Base-by-base conservation (phyloP, 2,329 filamentous ascomycete genomes). In the Endocalyx cinctus region DNA sequence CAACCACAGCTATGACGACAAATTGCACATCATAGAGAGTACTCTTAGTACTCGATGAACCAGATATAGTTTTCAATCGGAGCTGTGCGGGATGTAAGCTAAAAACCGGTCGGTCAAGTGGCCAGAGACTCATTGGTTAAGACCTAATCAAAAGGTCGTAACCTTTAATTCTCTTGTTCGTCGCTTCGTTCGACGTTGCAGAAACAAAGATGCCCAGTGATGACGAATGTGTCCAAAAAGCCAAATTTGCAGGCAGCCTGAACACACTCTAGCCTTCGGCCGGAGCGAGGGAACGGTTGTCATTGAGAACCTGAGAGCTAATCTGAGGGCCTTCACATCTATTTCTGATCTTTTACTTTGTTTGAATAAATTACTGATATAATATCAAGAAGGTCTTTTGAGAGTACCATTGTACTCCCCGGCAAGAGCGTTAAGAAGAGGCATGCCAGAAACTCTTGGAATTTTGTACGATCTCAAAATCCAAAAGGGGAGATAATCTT, bases 281-380 rank as follows among this genome's bases (percentile, higher is more conserved):
- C 17, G 19, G 42, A 35, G 41, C 25, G 33, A 44, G 45, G 47
- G 36, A 49, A 53, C 52, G 55, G 67, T 70, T 70, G 66, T 59
- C 66, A 42, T 39, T 72, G 69, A 70, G 69, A 72, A 72, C 66
- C 57, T 50, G 69, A 72, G 68, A 72, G 68, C 69, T 72, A 69
- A 71, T 72, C 68, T 72, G 69, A 72, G 69, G 68, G 68, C 51
- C 51, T 46, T 36, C 27, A 42, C n/a, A n/a, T n/a, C n/a, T n/a
- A n/a, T n/a, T n/a, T n/a, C n/a, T n/a, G n/a, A n/a, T n/a, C n/a
- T n/a, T n/a, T n/a, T n/a, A n/a, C n/a, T n/a, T n/a, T n/a, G n/a
- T n/a, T n/a, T n/a, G n/a, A n/a, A n/a, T n/a, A n/a, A n/a, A n/a
- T n/a, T n/a, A n/a, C n/a, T n/a, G n/a, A n/a, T n/a, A n/a, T n/a